Evolutionary conservation across 108 stramenopile species (phyloP), one percentile per base, ranked within the genome.

Genomic region (Discostella pseudostelligera): DNA sequence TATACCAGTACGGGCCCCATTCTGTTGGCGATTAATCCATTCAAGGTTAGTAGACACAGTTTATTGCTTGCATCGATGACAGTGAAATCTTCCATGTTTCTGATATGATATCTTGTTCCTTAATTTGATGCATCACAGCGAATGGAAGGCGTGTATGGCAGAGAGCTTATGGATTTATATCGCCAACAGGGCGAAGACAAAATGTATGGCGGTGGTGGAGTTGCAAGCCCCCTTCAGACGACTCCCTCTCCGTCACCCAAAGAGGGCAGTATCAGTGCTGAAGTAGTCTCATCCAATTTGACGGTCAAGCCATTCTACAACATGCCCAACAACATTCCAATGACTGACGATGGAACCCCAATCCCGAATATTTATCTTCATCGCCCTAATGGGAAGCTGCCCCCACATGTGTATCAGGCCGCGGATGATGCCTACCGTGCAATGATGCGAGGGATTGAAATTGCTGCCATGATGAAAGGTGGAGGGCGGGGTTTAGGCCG

Each of bases 351-450:
- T 4, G 74, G 74, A 14, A 56, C 36, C 28, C 51, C 60, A 17
- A 68, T 76, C 10, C 67, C 74, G 14, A n/a, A 43, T 5, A 28
- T 63, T 5, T 76, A 76, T 43, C 61, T 76, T 12, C 55, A 68
- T 39, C 54, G 67, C 21, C 56, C 66, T 13, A 50, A 67, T 44
- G 74, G 74, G 13, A 36, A 59, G 28, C 76, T 76, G 4, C 83
- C 85, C 12, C 90, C 87, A 8, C 90, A 88, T 58, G 83, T 84
- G 4, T 92, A 92, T 59, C 85, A 84, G 22, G 81, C 96, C 43
- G 97, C 97, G 8, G 96, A 99, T 73, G 93, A 89, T 68, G 94
- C 95, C 21, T 99, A 95, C 64, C 78, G 92, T 24, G 64, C 80
- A 66, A 86, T 97, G 85, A 67, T 87, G 26, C 43, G 66, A 8